Conservation (phyloP, 2,329 filamentous ascomycete species). For the Fusarium mundagurra region DNA sequence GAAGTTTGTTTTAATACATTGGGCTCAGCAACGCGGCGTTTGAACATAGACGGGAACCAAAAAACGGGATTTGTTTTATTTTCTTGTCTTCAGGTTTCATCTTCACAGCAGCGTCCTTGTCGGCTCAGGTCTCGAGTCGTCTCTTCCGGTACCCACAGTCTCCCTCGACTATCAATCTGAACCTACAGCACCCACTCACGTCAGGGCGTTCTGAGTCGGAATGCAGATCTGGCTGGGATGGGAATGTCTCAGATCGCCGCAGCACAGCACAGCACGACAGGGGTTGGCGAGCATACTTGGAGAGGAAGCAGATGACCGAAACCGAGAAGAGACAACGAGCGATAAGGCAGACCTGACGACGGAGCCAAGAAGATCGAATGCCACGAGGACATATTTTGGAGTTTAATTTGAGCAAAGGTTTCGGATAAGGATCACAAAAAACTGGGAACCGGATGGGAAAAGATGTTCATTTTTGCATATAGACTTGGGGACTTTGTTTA, state of each 20-base stretch:
- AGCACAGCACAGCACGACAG: conserved; percentile 6
- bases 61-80: conserved; percentile 34
- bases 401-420: conserved; percentile 29
- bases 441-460: conserved; percentile 42
- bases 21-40: conserved; percentile 46
- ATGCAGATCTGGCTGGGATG: conserved; percentile 44
- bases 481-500: conserved; percentile 39
- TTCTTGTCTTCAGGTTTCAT: conserved; percentile 11
- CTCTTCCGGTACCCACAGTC: conserved; percentile 1
- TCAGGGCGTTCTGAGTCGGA: conserved; percentile 40
- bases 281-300: conserved; percentile 15
- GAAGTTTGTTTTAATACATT: conserved; percentile 18
- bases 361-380: conserved; percentile 11
- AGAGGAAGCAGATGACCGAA: conserved; percentile 12
- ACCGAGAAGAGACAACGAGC: conserved; percentile 9
- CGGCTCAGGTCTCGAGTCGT: background rate
- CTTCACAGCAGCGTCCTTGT: conserved; percentile 16
- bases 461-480: conserved; percentile 45
- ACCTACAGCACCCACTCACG: conserved; percentile 22
- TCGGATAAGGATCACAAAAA: conserved; percentile 41
- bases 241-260: conserved; percentile 46
- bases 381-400: conserved; percentile 27
- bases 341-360: background rate
- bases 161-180: conserved; percentile 15
- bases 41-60: conserved; percentile 46